Conservation (phyloP, 345 rosid species). For the Carallia pectinifolia region DNA sequence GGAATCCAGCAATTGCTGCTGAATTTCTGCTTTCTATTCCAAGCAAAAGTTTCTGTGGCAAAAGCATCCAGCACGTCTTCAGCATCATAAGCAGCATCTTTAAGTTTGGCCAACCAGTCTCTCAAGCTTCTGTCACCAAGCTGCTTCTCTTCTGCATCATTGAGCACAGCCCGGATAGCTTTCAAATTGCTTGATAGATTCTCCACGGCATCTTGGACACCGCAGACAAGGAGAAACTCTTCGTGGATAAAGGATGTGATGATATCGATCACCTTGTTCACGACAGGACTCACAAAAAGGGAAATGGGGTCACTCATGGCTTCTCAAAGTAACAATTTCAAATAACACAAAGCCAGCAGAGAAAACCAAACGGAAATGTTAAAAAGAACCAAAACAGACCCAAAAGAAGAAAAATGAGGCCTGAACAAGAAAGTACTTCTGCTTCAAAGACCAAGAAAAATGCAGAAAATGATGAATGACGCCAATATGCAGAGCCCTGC, state of each 20-base stretch:
- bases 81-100: constrained; percentile 8
- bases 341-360: too few relatives aligned
- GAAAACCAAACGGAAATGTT: too few relatives aligned
- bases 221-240: background rate
- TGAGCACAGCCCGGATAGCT: background rate
- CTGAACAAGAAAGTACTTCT: too few relatives aligned
- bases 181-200: constrained; percentile 5
- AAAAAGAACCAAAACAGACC: too few relatives aligned
- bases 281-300: constrained; percentile 2
- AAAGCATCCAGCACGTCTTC: background rate
- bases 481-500: too few relatives aligned
- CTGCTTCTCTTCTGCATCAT: constrained; percentile 13
- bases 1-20: background rate
- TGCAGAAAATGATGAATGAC: too few relatives aligned
- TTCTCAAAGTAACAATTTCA: too few relatives aligned
- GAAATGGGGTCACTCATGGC: background rate
- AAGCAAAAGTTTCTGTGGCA: background rate
- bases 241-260: background rate
- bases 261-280: background rate
- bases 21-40: background rate
- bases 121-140: background rate
- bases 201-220: background rate
- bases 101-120: constrained; percentile 11
- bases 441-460: too few relatives aligned
- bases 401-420: too few relatives aligned